Percentiles rank a stretch among this genome's conserved stretches.
Evolutionary conservation across 2,329 filamentous ascomycete species (phyloP).

Genomic region (Trichoderma oligosporum): DNA sequence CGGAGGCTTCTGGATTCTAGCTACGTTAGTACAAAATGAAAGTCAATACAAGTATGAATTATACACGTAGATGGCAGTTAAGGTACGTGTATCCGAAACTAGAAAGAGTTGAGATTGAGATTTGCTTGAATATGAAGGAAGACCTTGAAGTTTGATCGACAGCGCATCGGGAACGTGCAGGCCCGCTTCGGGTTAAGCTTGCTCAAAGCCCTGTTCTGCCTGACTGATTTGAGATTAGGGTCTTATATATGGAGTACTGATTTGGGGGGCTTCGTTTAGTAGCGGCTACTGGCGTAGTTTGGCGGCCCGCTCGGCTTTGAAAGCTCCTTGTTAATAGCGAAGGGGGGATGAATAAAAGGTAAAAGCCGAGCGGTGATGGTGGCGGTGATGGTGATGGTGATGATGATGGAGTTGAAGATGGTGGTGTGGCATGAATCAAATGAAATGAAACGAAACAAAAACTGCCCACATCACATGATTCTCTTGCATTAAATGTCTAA

Average conservation of each 20-base stretch:
- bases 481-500: background rate
- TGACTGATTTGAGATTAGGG: background rate
- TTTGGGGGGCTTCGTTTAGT: background rate
- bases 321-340: background rate
- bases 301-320: conserved; percentile 12
- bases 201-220: too few relatives aligned
- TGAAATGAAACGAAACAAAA: background rate
- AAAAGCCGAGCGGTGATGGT: conserved; percentile 1
- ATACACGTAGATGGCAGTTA: too few relatives aligned
- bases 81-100: too few relatives aligned
- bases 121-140: too few relatives aligned
- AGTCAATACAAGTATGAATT: too few relatives aligned
- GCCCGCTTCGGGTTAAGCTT: too few relatives aligned
- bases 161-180: too few relatives aligned
- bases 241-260: background rate
- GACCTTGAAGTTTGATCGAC: too few relatives aligned
- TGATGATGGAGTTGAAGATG: background rate
- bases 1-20: too few relatives aligned
- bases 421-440: background rate
- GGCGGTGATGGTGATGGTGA: too few relatives aligned
- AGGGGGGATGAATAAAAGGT: background rate
- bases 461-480: background rate
- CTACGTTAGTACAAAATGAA: too few relatives aligned
- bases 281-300: background rate
- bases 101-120: too few relatives aligned